phyloP scores from a whole-genome alignment of 1,284 basidiomycete species.

The Pascua sp. region DNA sequence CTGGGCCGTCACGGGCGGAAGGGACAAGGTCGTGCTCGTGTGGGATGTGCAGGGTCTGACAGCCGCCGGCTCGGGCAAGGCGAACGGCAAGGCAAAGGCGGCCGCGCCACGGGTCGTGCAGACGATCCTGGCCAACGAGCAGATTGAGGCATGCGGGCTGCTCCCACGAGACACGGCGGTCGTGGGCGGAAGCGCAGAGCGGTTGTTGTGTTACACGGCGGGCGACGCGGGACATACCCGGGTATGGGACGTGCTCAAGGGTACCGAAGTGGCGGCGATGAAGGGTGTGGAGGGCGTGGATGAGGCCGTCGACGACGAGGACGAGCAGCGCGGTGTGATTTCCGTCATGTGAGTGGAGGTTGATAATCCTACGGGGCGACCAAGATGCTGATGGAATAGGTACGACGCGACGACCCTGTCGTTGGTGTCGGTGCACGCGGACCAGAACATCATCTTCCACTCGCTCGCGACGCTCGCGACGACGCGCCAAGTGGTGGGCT shows the following conservation, averaged over 20 bases:
- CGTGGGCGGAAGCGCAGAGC: conserved; percentile 35
- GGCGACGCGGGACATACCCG: conserved; percentile 80
- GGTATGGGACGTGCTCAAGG: conserved; percentile 74
- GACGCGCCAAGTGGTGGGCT: conserved; percentile 87
- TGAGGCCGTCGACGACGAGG: conserved; percentile 58
- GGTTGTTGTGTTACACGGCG: conserved; percentile 73
- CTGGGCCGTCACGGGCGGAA: conserved; percentile 80
- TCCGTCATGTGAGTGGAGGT: conserved; percentile 25
- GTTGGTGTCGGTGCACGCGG: conserved; percentile 87
- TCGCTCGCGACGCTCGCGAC: conserved; percentile 63
- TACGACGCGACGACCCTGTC: conserved; percentile 63
- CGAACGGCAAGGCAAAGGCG: conserved; percentile 58
- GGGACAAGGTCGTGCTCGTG: conserved; percentile 83
- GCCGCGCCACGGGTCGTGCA: conserved; percentile 56
- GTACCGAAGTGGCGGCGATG: conserved; percentile 62
- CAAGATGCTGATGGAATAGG: conserved; percentile 52
- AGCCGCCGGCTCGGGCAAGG: conserved; percentile 9
- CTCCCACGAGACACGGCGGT: conserved; percentile 49
- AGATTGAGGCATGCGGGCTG: conserved; percentile 77
- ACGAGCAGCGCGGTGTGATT: conserved; percentile 59
- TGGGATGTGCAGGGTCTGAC: conserved; percentile 64
- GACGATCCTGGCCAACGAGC: conserved; percentile 80
- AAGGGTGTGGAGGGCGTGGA: conserved; percentile 52
- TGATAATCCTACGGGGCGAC: too few relatives aligned
- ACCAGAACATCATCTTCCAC: conserved; percentile 93